These are phyloP conservation scores for Mrakiaceae sp. DNA, from an alignment of 1,284 basidiomycete species.

Conservation along the genomic window DNA sequence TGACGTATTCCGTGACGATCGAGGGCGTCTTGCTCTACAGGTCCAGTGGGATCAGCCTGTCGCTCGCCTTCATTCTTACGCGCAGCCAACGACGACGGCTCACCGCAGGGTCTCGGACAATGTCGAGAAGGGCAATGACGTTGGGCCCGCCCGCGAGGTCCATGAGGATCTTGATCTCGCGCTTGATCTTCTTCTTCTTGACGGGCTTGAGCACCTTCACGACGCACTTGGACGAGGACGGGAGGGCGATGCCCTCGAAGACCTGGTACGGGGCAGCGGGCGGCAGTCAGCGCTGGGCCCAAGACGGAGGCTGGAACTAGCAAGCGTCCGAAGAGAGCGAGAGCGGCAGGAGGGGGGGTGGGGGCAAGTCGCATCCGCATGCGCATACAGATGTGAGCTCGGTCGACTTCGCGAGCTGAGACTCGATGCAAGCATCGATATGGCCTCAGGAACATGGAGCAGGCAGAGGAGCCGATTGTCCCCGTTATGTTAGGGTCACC, in stretches of 20 bases:
- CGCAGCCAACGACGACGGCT: slow-evolving; percentile 13
- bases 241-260: slow-evolving; percentile 39
- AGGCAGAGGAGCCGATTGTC: too few relatives aligned
- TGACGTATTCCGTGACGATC: slow-evolving; percentile 94
- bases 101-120: slow-evolving; percentile 69
- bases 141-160: slow-evolving; percentile 92
- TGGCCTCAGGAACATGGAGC: too few relatives aligned
- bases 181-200: slow-evolving; percentile 99
- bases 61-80: not conserved
- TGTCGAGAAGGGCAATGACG: slow-evolving; percentile 76
- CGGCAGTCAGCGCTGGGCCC: too few relatives aligned
- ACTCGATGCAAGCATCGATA: too few relatives aligned
- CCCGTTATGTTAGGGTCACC: too few relatives aligned
- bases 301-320: not conserved
- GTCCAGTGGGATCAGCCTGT: slow-evolving; percentile 28
- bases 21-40: slow-evolving; percentile 79
- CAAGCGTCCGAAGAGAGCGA: not conserved
- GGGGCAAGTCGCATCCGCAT: too few relatives aligned
- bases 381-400: not conserved
- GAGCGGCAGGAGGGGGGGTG: not conserved
- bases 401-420: too few relatives aligned
- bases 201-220: slow-evolving; percentile 67
- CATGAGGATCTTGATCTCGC: slow-evolving; percentile 97
- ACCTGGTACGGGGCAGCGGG: slow-evolving; percentile 46
- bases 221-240: slow-evolving; percentile 1